These are phyloP conservation scores for Phyllosticta paracitricarpa DNA, from an alignment of 2,329 filamentous ascomycete species.

Conservation along the genomic window DNA sequence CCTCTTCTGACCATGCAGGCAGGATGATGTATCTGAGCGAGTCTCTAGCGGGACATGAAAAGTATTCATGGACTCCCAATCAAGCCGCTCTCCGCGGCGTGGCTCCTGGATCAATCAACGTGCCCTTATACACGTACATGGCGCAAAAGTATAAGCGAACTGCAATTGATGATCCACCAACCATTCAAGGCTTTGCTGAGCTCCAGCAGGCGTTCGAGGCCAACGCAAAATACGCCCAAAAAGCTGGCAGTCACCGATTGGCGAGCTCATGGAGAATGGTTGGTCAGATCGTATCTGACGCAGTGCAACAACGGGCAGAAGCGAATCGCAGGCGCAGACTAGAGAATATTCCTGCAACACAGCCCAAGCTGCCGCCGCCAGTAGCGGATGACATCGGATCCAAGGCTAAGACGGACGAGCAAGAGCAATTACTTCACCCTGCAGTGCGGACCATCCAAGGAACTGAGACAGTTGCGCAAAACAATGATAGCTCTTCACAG, in stretches of 20 bases:
- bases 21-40: slow-evolving; percentile 43
- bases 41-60: slow-evolving; percentile 34
- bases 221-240: slow-evolving; percentile 45
- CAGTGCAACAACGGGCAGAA: slow-evolving; percentile 10
- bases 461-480: slow-evolving; percentile 24
- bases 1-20: slow-evolving; percentile 35
- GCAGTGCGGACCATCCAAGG: slow-evolving; percentile 24
- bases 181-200: slow-evolving; percentile 26
- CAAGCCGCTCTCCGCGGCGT: slow-evolving; percentile 41
- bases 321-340: slow-evolving; percentile 19
- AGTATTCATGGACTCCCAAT: slow-evolving; percentile 29
- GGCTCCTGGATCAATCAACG: slow-evolving; percentile 33
- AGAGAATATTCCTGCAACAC: slow-evolving; percentile 14
- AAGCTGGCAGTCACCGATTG: slow-evolving; percentile 39
- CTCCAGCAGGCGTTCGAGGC: slow-evolving; percentile 37
- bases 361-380: slow-evolving; percentile 1
- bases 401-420: slow-evolving; percentile 4
- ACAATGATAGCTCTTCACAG: slow-evolving; percentile 42
- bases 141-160: slow-evolving; percentile 36
- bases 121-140: slow-evolving; percentile 31
- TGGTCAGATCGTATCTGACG: slow-evolving; percentile 29
- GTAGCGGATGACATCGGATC: neutral
- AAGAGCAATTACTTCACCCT: slow-evolving; percentile 18
- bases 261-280: slow-evolving; percentile 52
- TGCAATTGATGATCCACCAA: slow-evolving; percentile 27